Percentiles rank a stretch among this genome's conserved stretches.
Evolutionary conservation across 129 eudicot species (phyloP).

Genomic region (Sambucus nigra): DNA sequence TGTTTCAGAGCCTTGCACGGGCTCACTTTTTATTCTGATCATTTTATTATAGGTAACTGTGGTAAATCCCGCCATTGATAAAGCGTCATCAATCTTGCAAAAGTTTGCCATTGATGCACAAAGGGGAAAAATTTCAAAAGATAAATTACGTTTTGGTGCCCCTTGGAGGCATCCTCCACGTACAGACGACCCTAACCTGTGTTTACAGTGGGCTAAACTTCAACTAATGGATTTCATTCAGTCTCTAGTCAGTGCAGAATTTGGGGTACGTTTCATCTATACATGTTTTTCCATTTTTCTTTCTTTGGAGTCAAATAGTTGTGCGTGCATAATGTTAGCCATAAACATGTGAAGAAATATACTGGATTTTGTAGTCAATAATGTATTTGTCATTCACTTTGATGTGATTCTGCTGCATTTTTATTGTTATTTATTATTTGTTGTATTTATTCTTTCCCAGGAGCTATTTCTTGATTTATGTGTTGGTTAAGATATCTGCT

Average conservation of each 20-base stretch:
- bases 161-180: constrained; percentile 94
- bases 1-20: not conserved
- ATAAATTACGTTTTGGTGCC: constrained; percentile 84
- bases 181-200: constrained; percentile 27
- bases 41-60: constrained; percentile 53
- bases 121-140: constrained; percentile 59
- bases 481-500: too few relatives aligned
- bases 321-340: too few relatives aligned
- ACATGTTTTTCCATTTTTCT: not conserved
- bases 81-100: constrained; percentile 57
- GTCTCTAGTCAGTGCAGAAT: constrained; percentile 56
- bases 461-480: too few relatives aligned
- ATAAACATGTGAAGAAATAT: too few relatives aligned
- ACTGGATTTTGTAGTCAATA: too few relatives aligned
- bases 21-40: constrained; percentile 1
- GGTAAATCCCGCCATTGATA: constrained; percentile 94
- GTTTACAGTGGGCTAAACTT: constrained; percentile 72
- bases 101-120: constrained; percentile 77
- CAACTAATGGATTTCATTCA: constrained; percentile 88
- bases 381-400: too few relatives aligned
- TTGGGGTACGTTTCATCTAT: constrained; percentile 52
- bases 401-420: too few relatives aligned
- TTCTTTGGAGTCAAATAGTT: too few relatives aligned
- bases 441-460: too few relatives aligned
- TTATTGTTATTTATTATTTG: too few relatives aligned